Evolutionary conservation across 1,284 basidiomycete species (phyloP).

Genomic region (Schizopora paradoxa): DNA sequence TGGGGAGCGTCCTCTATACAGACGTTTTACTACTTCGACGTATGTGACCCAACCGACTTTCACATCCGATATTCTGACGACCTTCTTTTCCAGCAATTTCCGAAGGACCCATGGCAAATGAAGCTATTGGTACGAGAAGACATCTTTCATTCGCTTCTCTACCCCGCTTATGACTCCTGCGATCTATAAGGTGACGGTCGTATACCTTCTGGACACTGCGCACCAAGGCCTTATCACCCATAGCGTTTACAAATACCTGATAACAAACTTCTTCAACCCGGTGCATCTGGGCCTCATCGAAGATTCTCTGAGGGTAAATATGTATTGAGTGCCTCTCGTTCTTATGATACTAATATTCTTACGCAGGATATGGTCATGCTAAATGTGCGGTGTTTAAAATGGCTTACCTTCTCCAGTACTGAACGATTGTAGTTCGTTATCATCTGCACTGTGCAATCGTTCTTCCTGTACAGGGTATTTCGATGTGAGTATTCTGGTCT

Average conservation of each 20-base stretch:
- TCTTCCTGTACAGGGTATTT: too few relatives aligned
- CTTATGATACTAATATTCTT: too few relatives aligned
- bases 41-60: not conserved
- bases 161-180: not conserved
- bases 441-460: too few relatives aligned
- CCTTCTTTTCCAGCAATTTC: constrained; percentile 12
- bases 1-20: constrained; percentile 1
- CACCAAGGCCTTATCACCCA: constrained; percentile 18
- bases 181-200: constrained; percentile 1
- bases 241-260: constrained; percentile 16
- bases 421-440: too few relatives aligned
- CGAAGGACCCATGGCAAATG: constrained; percentile 9
- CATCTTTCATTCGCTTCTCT: not conserved
- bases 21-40: not conserved
- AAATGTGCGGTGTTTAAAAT: too few relatives aligned
- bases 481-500: too few relatives aligned
- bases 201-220: constrained; percentile 14
- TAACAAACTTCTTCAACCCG: constrained; percentile 14
- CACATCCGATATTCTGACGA: not conserved
- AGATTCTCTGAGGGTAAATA: constrained; percentile 11
- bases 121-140: constrained; percentile 6
- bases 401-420: too few relatives aligned
- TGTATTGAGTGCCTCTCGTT: too few relatives aligned
- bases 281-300: constrained; percentile 9
- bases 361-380: too few relatives aligned